These are phyloP conservation scores for Lentinula edodes DNA, from an alignment of 768 basidiomycete genomes.

Conservation along the genomic window DNA sequence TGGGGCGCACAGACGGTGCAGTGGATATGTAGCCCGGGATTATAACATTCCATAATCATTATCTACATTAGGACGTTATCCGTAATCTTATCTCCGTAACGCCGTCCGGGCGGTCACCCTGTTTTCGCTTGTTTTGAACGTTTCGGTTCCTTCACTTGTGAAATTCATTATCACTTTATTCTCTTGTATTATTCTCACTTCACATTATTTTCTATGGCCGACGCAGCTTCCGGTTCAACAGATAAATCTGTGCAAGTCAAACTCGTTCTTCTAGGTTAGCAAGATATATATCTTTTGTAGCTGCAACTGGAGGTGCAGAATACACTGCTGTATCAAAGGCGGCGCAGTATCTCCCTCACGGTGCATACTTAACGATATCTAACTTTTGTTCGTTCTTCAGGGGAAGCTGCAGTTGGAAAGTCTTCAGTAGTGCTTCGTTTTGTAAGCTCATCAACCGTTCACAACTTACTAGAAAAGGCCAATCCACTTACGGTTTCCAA, in stretches of 20 bases:
- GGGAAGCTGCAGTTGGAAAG: conserved; percentile 98
- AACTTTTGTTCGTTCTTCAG: conserved; percentile 32
- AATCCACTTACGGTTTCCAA: background rate
- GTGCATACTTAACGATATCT: conserved; percentile 2
- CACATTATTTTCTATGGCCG: conserved; percentile 49
- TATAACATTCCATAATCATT: background rate
- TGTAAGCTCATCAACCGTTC: conserved; percentile 43
- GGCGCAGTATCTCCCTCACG: conserved; percentile 1
- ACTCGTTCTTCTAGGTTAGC: conserved; percentile 87
- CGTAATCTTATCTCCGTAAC: background rate
- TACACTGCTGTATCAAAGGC: background rate
- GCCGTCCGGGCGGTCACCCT: background rate
- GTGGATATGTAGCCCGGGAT: too few species aligned
- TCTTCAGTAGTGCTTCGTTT: conserved; percentile 98
- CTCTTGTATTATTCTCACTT: conserved; percentile 10
- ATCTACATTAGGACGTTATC: too few species aligned
- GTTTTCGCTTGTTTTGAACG: background rate
- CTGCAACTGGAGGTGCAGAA: background rate
- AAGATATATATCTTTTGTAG: conserved; percentile 9
- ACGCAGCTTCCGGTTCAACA: conserved; percentile 64
- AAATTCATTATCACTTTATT: background rate
- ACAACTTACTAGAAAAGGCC: background rate
- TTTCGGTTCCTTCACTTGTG: background rate
- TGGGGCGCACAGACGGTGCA: background rate
- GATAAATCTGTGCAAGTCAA: conserved; percentile 98